phyloP scores from a whole-genome alignment of 1,284 basidiomycete species.

The Inonotus obliquus region DNA sequence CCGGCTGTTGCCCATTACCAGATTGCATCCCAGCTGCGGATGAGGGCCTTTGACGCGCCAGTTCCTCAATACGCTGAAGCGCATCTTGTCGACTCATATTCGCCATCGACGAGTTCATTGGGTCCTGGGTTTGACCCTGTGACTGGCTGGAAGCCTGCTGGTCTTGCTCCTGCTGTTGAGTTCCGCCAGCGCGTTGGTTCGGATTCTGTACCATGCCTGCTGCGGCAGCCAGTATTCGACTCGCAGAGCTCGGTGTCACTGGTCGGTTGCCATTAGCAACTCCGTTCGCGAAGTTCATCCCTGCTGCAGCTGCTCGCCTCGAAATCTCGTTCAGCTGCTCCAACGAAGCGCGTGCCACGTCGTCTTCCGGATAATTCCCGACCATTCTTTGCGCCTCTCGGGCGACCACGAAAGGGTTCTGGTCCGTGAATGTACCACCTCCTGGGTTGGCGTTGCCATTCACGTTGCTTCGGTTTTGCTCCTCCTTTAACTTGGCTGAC shows the following conservation, averaged over 20 bases:
- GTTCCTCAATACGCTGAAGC: slow-evolving; percentile 46
- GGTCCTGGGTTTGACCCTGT: slow-evolving; percentile 15
- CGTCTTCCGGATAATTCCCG: slow-evolving; percentile 43
- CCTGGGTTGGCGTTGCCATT: slow-evolving; percentile 1
- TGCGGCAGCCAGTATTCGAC: slow-evolving; percentile 20
- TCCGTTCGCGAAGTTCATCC: slow-evolving; percentile 34
- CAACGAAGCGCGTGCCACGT: slow-evolving; percentile 56
- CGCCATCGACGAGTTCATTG: slow-evolving; percentile 10
- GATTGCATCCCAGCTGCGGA: slow-evolving; percentile 25
- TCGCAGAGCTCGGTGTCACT: slow-evolving; percentile 15
- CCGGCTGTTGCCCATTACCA: slow-evolving; percentile 4
- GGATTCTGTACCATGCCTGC: slow-evolving; percentile 20
- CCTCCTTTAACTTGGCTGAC: slow-evolving; percentile 27
- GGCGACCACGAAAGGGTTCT: slow-evolving; percentile 53
- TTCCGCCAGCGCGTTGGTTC: slow-evolving; percentile 14
- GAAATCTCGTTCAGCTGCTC: slow-evolving; percentile 75
- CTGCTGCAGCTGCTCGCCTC: slow-evolving; percentile 45
- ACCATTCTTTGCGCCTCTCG: slow-evolving; percentile 55
- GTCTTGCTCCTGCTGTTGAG: slow-evolving; percentile 16
- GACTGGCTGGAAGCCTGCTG: slow-evolving; percentile 13
- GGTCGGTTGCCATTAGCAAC: slow-evolving; percentile 12
- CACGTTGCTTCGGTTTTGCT: slow-evolving; percentile 14
- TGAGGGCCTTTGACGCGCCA: slow-evolving; percentile 38
- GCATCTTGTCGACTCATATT: slow-evolving; percentile 38
- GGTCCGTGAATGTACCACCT: slow-evolving; percentile 24